Base-by-base conservation (phyloP, 768 basidiomycete genomes). In the Boletus subparvulus region DNA sequence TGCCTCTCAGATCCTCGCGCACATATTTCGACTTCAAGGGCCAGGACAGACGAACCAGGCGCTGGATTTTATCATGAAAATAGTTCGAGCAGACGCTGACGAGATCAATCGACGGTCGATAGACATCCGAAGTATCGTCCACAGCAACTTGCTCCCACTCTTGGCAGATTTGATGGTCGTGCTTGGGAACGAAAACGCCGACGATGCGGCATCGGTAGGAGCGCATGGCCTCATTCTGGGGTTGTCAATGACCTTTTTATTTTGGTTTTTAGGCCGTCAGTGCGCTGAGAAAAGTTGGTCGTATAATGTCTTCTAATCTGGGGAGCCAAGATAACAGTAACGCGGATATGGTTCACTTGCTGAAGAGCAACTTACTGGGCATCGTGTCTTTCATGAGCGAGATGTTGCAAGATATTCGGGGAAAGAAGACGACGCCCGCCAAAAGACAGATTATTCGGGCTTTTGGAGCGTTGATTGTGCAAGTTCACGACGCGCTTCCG, bases 381-480 rank as follows among this genome's bases (percentile, higher is more conserved):
- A 78, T 98, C 52, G 86, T 98, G 19, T 85, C 91, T 0, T 79
- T 86, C 60, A 81, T 97, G 63, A 95, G 90, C 63, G 92, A 94
- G 33, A 84, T 88, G 73, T 73, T 98, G 50, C 92, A 93, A 67
- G 94, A 94, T 56, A 78, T 88, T 1, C 83, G 86, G 24, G 90
- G 90, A 6, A 92, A 89, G 72, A 88, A 88, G 61, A 75, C 86
- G 0, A 75, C 83, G 0, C 73, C 75, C 10, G 78, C 79, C 35
- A 98, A 97, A 72, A 80, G 81, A 53, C 85, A 85, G 66, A 88
- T 96, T 56, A 75, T 98, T 47, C 82, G 89, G 26, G 87, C 91
- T 59, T 73, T 97, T 39, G 92, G 89, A 7, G 80, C 76, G 3
- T 75, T 98, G 50, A 82, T 92, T n/a, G 65, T 70, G 11, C 78